These are phyloP conservation scores for Mycogone perniciosa DNA, from an alignment of 2,329 filamentous ascomycete genomes.

Conservation along the genomic window DNA sequence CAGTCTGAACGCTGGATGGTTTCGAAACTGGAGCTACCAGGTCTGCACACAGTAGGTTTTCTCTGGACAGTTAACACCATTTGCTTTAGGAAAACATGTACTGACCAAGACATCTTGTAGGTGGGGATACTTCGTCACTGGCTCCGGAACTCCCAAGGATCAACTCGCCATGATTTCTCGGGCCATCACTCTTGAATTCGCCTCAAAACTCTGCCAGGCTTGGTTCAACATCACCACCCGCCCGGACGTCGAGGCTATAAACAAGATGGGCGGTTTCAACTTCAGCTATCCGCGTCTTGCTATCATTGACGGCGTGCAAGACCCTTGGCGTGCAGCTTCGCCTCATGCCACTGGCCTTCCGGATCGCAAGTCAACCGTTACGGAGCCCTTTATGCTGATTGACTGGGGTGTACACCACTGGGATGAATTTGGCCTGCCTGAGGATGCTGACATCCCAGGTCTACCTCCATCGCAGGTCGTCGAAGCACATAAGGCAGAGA, in stretches of 20 bases:
- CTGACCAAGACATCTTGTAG: conserved; percentile 27
- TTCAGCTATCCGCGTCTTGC: conserved; percentile 72
- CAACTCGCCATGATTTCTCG: conserved; percentile 67
- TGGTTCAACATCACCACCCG: conserved; percentile 63
- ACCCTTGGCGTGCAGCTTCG: conserved; percentile 73
- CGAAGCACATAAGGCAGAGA: conserved; percentile 51
- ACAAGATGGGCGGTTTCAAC: conserved; percentile 68
- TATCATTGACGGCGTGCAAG: conserved; percentile 66
- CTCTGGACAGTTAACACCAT: no score
- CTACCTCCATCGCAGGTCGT: conserved; percentile 55
- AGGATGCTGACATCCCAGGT: conserved; percentile 52
- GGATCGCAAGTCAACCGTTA: conserved; percentile 50
- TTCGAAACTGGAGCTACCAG: conserved; percentile 46
- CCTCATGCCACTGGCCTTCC: conserved; percentile 59
- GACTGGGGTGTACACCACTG: conserved; percentile 73
- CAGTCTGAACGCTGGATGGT: conserved; percentile 16
- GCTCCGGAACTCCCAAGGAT: conserved; percentile 58
- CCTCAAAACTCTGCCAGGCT: conserved; percentile 54
- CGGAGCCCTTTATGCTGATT: conserved; percentile 69
- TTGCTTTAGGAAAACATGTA: conserved; percentile 13
- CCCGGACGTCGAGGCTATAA: conserved; percentile 60
- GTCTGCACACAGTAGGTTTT: conserved; percentile 46
- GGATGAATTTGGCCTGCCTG: conserved; percentile 61
- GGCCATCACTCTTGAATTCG: conserved; percentile 57
- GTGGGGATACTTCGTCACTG: conserved; percentile 76